Evolutionary conservation across 2,329 filamentous ascomycete species (phyloP).

Genomic region (Botrytis medusae): DNA sequence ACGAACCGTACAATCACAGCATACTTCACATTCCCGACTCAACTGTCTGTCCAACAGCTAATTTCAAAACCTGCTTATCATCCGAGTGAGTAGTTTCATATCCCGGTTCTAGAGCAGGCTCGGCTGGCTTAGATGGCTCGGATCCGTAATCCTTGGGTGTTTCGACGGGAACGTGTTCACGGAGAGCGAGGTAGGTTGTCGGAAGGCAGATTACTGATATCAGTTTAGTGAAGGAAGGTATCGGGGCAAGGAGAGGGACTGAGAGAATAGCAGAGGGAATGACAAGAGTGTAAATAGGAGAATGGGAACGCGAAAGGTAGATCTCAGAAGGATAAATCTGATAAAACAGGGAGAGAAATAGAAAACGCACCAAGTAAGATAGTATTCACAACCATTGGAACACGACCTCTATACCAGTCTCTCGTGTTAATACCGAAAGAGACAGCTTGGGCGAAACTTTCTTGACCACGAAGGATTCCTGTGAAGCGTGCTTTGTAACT

Average conservation of each 20-base stretch:
- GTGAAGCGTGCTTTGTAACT: conserved; percentile 39
- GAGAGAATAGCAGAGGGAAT: background rate
- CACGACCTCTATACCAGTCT: conserved; percentile 45
- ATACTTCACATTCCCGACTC: background rate
- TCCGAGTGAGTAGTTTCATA: background rate
- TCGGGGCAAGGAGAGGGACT: too few species aligned
- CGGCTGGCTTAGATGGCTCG: background rate
- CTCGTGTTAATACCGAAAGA: conserved; percentile 46
- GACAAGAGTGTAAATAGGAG: background rate
- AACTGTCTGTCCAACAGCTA: background rate
- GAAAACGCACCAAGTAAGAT: conserved; percentile 7
- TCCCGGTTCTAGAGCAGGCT: background rate
- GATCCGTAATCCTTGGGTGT: background rate
- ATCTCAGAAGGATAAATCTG: background rate
- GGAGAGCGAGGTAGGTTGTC: conserved; percentile 4
- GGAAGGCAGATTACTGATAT: background rate
- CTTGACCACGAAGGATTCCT: conserved; percentile 47
- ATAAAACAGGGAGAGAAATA: background rate
- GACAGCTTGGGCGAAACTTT: conserved; percentile 47
- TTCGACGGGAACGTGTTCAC: conserved; percentile 4
- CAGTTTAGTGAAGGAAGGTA: background rate
- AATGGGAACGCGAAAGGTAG: too few species aligned
- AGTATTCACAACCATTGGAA: conserved; percentile 45
- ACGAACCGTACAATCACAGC: background rate
- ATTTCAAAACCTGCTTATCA: background rate